Conservation (phyloP, 176 grass and related monocot species). For the Chrysopogon serrulatus region DNA sequence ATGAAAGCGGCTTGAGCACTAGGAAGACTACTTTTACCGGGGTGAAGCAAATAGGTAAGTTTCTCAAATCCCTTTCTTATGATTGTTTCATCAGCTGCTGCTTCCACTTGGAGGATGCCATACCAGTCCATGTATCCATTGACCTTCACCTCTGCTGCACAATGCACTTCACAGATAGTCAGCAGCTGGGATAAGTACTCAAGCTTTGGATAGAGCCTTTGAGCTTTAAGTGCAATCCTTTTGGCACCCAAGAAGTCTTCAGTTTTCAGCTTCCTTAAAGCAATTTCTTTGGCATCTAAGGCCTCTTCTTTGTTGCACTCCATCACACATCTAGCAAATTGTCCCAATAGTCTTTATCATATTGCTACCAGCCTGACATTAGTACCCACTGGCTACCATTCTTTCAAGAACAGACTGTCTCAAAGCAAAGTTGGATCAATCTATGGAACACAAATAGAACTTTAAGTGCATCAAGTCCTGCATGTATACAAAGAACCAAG, state of each 20-base stretch:
- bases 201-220: conserved; percentile 56
- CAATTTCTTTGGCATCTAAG: background rate
- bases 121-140: conserved; percentile 57
- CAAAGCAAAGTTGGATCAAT: background rate
- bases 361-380: background rate
- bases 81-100: conserved; percentile 35
- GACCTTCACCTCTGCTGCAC: conserved; percentile 29
- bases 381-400: background rate
- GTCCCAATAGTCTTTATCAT: background rate
- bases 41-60: conserved; percentile 54
- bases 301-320: background rate
- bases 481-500: background rate
- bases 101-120: conserved; percentile 51
- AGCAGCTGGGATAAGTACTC: conserved; percentile 50
- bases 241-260: background rate
- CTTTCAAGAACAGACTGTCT: background rate
- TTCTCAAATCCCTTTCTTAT: conserved; percentile 63
- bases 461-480: background rate
- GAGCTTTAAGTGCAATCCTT: conserved; percentile 40
- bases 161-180: conserved; percentile 64
- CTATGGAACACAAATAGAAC: background rate
- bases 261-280: background rate
- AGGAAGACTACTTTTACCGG: conserved; percentile 60
- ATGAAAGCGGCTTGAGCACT: conserved; percentile 64
- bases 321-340: background rate